These are phyloP conservation scores for Salix brachista DNA, from an alignment of 345 rosid genomes.

Conservation along the genomic window DNA sequence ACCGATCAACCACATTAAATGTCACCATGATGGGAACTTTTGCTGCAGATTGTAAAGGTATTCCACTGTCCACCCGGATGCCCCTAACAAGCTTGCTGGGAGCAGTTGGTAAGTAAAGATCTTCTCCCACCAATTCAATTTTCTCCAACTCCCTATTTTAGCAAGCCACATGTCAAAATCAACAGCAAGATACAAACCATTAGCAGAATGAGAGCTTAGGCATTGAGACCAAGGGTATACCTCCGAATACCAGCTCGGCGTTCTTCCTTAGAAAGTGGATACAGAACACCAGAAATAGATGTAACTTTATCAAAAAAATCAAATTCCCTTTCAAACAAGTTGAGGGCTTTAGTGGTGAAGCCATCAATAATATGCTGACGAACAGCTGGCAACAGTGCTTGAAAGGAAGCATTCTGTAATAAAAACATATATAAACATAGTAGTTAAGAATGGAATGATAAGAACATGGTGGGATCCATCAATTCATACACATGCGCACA, in stretches of 20 bases:
- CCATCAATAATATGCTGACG: constrained; percentile 83
- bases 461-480: too few relatives aligned
- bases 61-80: constrained; percentile 87
- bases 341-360: constrained; percentile 71
- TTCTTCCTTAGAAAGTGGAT: constrained; percentile 85
- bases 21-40: constrained; percentile 96
- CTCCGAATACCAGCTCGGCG: constrained; percentile 92
- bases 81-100: constrained; percentile 87
- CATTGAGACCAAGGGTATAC: constrained; percentile 34
- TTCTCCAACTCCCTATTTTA: constrained; percentile 79
- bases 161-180: constrained; percentile 15
- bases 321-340: constrained; percentile 79
- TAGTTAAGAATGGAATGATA: not conserved
- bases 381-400: constrained; percentile 68
- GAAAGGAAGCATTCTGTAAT: constrained; percentile 76
- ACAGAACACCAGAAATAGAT: constrained; percentile 78
- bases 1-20: constrained; percentile 85
- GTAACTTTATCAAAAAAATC: constrained; percentile 95
- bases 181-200: constrained; percentile 10
- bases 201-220: not conserved
- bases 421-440: constrained; percentile 14
- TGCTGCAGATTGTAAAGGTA: constrained; percentile 97
- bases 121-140: constrained; percentile 80
- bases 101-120: constrained; percentile 94
- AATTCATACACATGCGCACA: not conserved